Evolutionary conservation across 2,329 filamentous ascomycete genomes (phyloP), one percentile per base, ranked within the genome.

Genomic region (Aspergillus thermomutatus): DNA sequence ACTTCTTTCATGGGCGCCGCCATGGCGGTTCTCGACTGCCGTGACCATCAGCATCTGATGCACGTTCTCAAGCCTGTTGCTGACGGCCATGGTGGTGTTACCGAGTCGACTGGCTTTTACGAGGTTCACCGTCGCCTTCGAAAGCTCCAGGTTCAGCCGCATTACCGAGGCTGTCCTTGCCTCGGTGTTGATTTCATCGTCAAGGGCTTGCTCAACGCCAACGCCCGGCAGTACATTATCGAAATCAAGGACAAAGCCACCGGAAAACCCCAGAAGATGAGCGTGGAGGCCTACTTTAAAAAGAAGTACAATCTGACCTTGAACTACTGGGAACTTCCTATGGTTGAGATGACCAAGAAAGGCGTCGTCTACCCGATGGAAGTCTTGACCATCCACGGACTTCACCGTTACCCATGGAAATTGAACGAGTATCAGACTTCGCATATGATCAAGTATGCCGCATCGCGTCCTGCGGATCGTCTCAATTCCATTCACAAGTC

Each of bases 371-470:
- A 85, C 40, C 84, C 84, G 0, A 80, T 86, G 71, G 84, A 87
- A 55, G 64, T 83, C 28, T 72, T 85, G 40, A 72, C 69, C 11
- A 77, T 87, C 58, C 72, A 79, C 45, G 69, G 75, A 3, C 82
- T 85, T 37, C 82, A 87, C 69, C 80, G 82, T 2, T 87, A 84
- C 65, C 77, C 75, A 3, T 81, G 75, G 69, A 87, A 87, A 72
- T 70, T 87, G 49, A 80, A 80, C 51, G 83, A 86, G 54, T 66
- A 68, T 0, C 80, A 96, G 76, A 97, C 93, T 0, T 78, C 87
- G 0, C 76, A 82, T 4, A 99, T 99, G 94, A 97, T 99, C 78
- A 93, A 89, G 72, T 91, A 93, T 66, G 92, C 93, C 0, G 93
- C 96, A 4, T 91, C 89, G 5, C 83, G 87, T 1, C 94, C 94